phyloP scores from a whole-genome alignment of 805 yeast species.

The Metschnikowia lachancei region DNA sequence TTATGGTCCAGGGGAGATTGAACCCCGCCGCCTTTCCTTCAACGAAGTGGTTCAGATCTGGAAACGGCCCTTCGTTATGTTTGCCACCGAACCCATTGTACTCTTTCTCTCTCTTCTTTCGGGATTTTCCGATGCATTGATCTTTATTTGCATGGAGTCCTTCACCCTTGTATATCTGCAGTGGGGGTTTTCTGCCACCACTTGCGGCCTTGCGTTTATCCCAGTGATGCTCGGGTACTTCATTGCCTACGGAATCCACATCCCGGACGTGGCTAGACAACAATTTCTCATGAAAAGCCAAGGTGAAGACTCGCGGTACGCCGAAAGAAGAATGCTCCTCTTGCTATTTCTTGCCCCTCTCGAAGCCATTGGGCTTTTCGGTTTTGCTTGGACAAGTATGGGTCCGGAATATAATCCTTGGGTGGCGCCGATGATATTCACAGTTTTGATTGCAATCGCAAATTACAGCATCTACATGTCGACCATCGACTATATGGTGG shows the following conservation, averaged over 20 bases:
- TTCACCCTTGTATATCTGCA: slow-evolving; percentile 32
- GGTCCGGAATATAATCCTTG: slow-evolving; percentile 40
- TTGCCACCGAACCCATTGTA: slow-evolving; percentile 38
- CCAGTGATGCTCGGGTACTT: slow-evolving; percentile 36
- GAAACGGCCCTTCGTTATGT: slow-evolving; percentile 42
- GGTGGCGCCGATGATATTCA: slow-evolving; percentile 42
- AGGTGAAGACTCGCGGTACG: slow-evolving; percentile 27
- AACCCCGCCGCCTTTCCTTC: slow-evolving; percentile 18
- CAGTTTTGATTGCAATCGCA: slow-evolving; percentile 38
- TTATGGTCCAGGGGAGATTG: slow-evolving; percentile 36
- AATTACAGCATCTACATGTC: slow-evolving; percentile 43
- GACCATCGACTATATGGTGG: slow-evolving; percentile 44
- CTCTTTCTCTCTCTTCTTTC: slow-evolving; percentile 37
- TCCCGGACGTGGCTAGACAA: slow-evolving; percentile 35
- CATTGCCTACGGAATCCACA: slow-evolving; percentile 33
- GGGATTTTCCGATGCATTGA: slow-evolving; percentile 42
- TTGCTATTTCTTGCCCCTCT: slow-evolving; percentile 38
- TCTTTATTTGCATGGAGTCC: slow-evolving; percentile 40
- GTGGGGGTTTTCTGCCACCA: slow-evolving; percentile 34
- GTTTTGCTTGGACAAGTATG: slow-evolving; percentile 43
- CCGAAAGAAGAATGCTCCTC: slow-evolving; percentile 31
- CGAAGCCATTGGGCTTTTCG: slow-evolving; percentile 39
- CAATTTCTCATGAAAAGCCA: slow-evolving; percentile 20
- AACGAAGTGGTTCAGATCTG: slow-evolving; percentile 30
- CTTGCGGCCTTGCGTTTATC: slow-evolving; percentile 33